Evolutionary conservation across 192 early-diverging fungal species (phyloP).

Genomic region (Coemansia sp.): DNA sequence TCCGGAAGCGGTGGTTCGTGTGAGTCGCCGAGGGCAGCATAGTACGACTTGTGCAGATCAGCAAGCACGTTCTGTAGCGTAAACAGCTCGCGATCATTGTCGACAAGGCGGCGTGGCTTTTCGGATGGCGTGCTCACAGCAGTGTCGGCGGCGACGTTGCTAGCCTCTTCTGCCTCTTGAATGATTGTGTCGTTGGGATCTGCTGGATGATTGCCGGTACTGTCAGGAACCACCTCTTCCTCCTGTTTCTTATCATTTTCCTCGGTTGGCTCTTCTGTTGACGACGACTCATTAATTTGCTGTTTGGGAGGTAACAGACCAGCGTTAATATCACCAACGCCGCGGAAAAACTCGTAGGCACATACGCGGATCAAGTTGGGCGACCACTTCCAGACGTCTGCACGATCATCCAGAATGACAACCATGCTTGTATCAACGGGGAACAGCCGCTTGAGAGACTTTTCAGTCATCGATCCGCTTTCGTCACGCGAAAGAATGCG

Average conservation of each 20-base stretch:
- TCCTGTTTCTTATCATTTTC: constrained; percentile 29
- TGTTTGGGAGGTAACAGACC: constrained; percentile 53
- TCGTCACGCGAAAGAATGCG: constrained; percentile 94
- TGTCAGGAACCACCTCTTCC: too few species aligned
- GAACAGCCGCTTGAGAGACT: constrained; percentile 83
- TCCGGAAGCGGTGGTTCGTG: constrained; percentile 14
- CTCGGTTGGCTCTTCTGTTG: too few species aligned
- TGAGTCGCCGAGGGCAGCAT: constrained; percentile 42
- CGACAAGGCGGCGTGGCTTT: constrained; percentile 49
- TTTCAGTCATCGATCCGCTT: constrained; percentile 75
- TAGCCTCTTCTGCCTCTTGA: too few species aligned
- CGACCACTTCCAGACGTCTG: constrained; percentile 92
- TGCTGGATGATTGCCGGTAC: too few species aligned
- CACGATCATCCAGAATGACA: constrained; percentile 91
- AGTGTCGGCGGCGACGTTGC: too few species aligned
- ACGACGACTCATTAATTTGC: constrained; percentile 22
- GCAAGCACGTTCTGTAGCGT: constrained; percentile 59
- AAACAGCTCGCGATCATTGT: constrained; percentile 60
- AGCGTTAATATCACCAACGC: constrained; percentile 96
- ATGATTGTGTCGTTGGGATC: too few species aligned
- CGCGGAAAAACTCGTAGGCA: constrained; percentile 92
- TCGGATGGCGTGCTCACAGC: too few species aligned
- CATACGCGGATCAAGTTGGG: constrained; percentile 85
- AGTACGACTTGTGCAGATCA: constrained; percentile 70
- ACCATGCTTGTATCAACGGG: constrained; percentile 96